phyloP scores from a whole-genome alignment of 2,329 filamentous ascomycete genomes.

The Paramyrothecium roridum region DNA sequence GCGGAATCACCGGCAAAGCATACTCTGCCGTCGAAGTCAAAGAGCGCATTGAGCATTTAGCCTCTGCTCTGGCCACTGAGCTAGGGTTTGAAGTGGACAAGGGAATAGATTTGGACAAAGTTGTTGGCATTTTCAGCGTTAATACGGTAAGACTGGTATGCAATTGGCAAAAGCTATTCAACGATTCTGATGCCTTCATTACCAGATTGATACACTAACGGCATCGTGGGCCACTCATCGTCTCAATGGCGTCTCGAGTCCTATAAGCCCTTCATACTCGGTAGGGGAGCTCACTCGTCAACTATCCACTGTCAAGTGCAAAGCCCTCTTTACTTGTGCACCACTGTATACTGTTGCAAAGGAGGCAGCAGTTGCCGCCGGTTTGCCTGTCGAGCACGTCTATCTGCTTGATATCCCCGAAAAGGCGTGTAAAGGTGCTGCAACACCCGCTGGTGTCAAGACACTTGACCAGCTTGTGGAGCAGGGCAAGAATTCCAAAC shows the following conservation, averaged over 20 bases:
- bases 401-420: conserved; percentile 63
- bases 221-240: conserved; percentile 56
- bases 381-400: conserved; percentile 59
- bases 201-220: conserved; percentile 56
- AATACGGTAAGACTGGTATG: conserved; percentile 50
- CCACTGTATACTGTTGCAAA: conserved; percentile 60
- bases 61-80: conserved; percentile 57
- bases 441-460: conserved; percentile 65
- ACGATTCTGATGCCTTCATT: conserved; percentile 54
- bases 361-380: conserved; percentile 56
- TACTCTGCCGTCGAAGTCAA: conserved; percentile 61
- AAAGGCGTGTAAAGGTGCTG: conserved; percentile 50
- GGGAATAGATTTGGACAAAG: conserved; percentile 75
- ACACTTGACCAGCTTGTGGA: conserved; percentile 61
- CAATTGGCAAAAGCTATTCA: too few relatives aligned
- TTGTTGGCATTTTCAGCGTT: conserved; percentile 66
- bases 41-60: conserved; percentile 59
- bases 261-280: conserved; percentile 69
- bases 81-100: conserved; percentile 67
- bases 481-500: conserved; percentile 41
- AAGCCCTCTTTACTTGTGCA: conserved; percentile 66
- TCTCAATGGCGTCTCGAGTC: conserved; percentile 63
- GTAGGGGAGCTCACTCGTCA: conserved; percentile 65
- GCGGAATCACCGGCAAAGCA: conserved; percentile 63
- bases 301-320: conserved; percentile 60